Evolutionary conservation across 2,329 filamentous ascomycete genomes (phyloP), one percentile per base, ranked within the genome.

Genomic region (Sphaceloma murrayae): DNA sequence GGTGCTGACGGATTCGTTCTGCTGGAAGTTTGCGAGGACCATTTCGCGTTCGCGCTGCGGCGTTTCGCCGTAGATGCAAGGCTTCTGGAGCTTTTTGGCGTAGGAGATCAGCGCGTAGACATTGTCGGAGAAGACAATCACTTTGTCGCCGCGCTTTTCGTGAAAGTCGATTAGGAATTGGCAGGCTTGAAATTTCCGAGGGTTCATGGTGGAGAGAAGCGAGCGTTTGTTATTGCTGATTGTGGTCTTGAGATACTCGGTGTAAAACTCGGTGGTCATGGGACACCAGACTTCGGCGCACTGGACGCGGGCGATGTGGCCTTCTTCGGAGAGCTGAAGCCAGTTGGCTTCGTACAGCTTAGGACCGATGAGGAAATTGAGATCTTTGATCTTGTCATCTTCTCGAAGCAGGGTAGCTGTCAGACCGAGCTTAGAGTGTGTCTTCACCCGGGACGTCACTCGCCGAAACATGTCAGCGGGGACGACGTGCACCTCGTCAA

Each of bases 211-310:
- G 56, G 91, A 95, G 2, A 96, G 75, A 5, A 85, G 62, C 6
- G 74, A 72, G 24, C 75, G 71, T 60, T 82, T 82, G 49, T 78
- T 71, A 11, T 77, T 77, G 9, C 78, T 79, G 13, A 40, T 40
- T 49, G 77, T 49, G 5, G 66, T 76, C 45, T 76, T 72, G 48
- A 96, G 75, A 64, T 96, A 98, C 61, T 96, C 86, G 13, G 86
- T 82, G 62, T 95, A 96, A 60, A 98, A 98, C 55, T 98, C 91
- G 0, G 88, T 91, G 0, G 91, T 94, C 91, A 98, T 98, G 2
- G 89, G 87, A 58, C 91, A 98, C 91, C 91, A 98, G 5, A 98
- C 91, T 63, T 98, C 91, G 10, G 91, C 91, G 62, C 91, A 98
- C 62, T 98, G 91, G 2, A 98, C 91, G 53, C 86, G 82, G 26